Evolutionary conservation across 2,329 filamentous ascomycete species (phyloP).

Genomic region (Sporothrix humicola): DNA sequence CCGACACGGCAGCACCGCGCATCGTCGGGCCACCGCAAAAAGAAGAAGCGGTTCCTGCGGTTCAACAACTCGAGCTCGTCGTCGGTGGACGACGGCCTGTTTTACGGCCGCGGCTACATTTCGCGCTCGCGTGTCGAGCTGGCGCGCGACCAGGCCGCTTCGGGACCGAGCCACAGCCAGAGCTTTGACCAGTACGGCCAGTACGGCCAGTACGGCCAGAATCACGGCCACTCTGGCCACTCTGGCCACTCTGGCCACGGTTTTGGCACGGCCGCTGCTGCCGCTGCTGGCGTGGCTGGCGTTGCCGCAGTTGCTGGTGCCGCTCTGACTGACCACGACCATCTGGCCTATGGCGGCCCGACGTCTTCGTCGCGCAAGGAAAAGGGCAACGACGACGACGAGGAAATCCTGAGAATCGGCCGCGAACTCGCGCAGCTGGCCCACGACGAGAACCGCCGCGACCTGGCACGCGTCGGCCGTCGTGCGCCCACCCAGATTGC

Average conservation of each 20-base stretch:
- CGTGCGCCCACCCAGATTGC: conserved; percentile 48
- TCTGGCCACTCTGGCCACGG: conserved; percentile 30
- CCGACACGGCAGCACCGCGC: conserved; percentile 30
- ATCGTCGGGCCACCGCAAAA: conserved; percentile 39
- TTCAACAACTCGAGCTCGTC: conserved; percentile 60
- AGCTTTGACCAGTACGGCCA: not conserved
- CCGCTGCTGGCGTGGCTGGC: conserved; percentile 23
- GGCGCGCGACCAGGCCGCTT: conserved; percentile 21
- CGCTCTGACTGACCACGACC: conserved; percentile 5
- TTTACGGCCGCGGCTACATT: conserved; percentile 59
- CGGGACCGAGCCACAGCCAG: not conserved
- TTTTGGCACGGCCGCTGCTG: conserved; percentile 8
- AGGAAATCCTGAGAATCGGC: conserved; percentile 63
- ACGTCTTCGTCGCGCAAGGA: conserved; percentile 27
- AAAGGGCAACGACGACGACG: conserved; percentile 51
- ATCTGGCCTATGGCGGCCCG: conserved; percentile 16
- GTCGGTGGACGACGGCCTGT: conserved; percentile 61
- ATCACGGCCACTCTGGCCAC: conserved; percentile 31
- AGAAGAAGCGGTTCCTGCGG: conserved; percentile 54
- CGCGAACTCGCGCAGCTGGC: conserved; percentile 61
- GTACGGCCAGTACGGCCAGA: not conserved
- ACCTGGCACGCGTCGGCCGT: conserved; percentile 52
- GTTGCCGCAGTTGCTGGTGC: conserved; percentile 14
- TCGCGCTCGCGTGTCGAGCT: conserved; percentile 38
- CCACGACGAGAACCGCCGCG: conserved; percentile 57